phyloP scores from a whole-genome alignment of 345 rosid species.

The Garcia nutans region DNA sequence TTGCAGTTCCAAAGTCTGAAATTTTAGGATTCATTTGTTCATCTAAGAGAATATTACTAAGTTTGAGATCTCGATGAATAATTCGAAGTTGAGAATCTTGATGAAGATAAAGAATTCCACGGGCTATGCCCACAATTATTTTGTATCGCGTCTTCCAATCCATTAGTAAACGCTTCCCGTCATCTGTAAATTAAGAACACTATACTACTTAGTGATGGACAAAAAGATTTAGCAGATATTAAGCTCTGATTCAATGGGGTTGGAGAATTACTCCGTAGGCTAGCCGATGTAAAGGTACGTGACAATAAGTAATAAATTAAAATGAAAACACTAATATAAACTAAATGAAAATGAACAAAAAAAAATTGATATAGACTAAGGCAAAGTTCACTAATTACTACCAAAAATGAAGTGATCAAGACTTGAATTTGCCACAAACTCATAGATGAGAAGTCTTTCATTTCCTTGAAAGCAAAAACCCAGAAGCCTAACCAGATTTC shows the following conservation, averaged over 20 bases:
- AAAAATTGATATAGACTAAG: too few relatives aligned
- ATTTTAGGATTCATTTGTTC: slow-evolving; percentile 39
- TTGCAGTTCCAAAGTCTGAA: slow-evolving; percentile 49
- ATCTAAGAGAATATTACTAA: slow-evolving; percentile 1
- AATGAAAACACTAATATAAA: too few relatives aligned
- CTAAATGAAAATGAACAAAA: too few relatives aligned
- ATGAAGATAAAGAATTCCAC: not conserved
- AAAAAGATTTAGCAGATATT: too few relatives aligned
- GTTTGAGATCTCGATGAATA: not conserved
- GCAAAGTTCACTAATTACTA: not conserved
- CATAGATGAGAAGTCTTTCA: slow-evolving; percentile 50
- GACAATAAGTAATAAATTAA: too few relatives aligned
- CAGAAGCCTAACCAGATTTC: slow-evolving; percentile 41
- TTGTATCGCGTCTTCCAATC: not conserved
- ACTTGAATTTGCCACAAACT: slow-evolving; percentile 44
- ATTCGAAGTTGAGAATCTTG: slow-evolving; percentile 1
- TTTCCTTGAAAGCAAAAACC: slow-evolving; percentile 45
- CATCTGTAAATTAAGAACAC: not conserved
- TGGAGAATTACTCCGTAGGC: too few relatives aligned
- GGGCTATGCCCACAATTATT: not conserved
- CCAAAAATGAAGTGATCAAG: slow-evolving; percentile 46
- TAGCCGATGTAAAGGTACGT: too few relatives aligned
- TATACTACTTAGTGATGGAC: too few relatives aligned
- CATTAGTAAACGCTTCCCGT: not conserved
- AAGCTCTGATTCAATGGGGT: too few relatives aligned